Base-by-base conservation (phyloP, 176 grass and related monocot species). In the Bothriochloa decipiens region DNA sequence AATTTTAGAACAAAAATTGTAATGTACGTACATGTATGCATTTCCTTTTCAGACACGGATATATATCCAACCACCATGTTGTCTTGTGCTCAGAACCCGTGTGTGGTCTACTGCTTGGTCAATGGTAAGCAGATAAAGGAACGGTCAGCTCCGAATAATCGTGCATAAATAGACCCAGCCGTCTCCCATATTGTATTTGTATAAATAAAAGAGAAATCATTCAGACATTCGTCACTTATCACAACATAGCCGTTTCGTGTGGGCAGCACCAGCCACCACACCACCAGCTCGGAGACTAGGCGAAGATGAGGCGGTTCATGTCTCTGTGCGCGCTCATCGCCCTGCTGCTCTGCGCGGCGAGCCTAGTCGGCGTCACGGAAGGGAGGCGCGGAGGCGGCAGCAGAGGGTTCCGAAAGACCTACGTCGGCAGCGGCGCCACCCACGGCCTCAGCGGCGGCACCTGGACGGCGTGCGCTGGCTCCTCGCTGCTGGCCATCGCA, bases 371-470 rank as follows among this genome's bases (percentile, higher is more conserved):
- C 69, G 82, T 68, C 62, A 37, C 70, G 63, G 87, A 84, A 45
- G 87, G 62, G 39, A 84, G 63, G 27, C 20, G 47, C 39, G 4
- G 77, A 27, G 35, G 35, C 35, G 35, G 35, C 37, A 1, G 75
- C 33, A 6, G 40, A 20, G 80, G 4, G 20, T 42, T 32, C 58
- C 7, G 76, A 20, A 40, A 45, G 10, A 12, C 42, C 42, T 45
- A 45, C 42, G 42, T 12, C 42, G 42, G 42, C 42, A 45, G 42
- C 42, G 42, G 42, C 42, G 42, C 42, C 42, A 43, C 60, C 7
- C 70, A 49, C n/a, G 42, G 60, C 77, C 28, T 81, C 40, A 53
- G 72, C 78, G 83, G 88, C 9, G 83, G 77, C 78, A 65, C 78
- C 52, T 89, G 78, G 88, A 27, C 77, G 52, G 41, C 83, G 32